Conservation (phyloP, 352 stramenopile genomes). For the Phytophthora pistaciae region DNA sequence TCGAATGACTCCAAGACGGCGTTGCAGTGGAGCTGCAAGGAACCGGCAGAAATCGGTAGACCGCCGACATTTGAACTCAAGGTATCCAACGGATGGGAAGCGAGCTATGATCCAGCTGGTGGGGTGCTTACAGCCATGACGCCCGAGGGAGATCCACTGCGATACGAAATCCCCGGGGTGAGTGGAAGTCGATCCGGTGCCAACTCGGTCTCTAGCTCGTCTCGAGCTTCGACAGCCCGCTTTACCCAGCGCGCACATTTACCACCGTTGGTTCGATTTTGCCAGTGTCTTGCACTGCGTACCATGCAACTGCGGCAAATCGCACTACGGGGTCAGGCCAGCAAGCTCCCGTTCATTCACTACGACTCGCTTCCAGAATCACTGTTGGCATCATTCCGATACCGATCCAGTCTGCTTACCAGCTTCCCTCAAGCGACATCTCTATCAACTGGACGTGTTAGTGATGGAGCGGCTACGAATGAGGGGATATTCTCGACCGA, state of each 20-base stretch:
- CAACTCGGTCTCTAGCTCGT: slow-evolving; percentile 3
- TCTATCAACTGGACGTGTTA: slow-evolving; percentile 4
- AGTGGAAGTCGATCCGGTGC: slow-evolving; percentile 8
- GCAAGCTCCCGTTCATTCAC: slow-evolving; percentile 59
- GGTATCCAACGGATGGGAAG: slow-evolving; percentile 46
- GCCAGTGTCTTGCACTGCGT: slow-evolving; percentile 62
- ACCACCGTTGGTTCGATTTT: slow-evolving; percentile 50
- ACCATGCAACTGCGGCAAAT: slow-evolving; percentile 58
- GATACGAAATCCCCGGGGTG: slow-evolving; percentile 35
- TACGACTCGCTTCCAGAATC: slow-evolving; percentile 58
- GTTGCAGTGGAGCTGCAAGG: slow-evolving; percentile 61
- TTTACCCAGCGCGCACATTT: slow-evolving; percentile 20
- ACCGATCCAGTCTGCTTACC: slow-evolving; percentile 21
- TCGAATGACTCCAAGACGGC: slow-evolving; percentile 13
- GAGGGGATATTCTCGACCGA: neutral
- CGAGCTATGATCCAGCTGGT: slow-evolving; percentile 39
- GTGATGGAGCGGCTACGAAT: neutral
- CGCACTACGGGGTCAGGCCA: slow-evolving; percentile 42
- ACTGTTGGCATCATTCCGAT: slow-evolving; percentile 50
- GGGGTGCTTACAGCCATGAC: slow-evolving; percentile 38
- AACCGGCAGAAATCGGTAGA: slow-evolving; percentile 46
- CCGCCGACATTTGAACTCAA: slow-evolving; percentile 53
- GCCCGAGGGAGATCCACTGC: slow-evolving; percentile 26
- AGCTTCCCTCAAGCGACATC: slow-evolving; percentile 3
- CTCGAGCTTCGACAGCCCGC: neutral